These are phyloP conservation scores for Claviceps capensis DNA, from an alignment of 2,329 filamentous ascomycete species.

Conservation along the genomic window DNA sequence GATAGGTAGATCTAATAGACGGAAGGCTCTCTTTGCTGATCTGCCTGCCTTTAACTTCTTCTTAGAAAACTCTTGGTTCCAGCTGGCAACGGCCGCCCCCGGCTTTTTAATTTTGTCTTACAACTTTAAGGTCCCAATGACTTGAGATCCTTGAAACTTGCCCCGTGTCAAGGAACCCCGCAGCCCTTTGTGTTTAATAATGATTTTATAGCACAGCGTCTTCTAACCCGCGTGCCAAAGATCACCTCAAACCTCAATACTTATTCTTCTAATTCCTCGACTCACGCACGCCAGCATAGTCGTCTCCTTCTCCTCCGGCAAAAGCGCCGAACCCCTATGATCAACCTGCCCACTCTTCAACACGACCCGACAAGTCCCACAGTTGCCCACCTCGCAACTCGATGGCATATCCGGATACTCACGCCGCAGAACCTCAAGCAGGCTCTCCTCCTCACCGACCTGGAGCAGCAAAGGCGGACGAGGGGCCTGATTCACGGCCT, in stretches of 20 bases:
- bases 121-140: no score
- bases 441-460: conserved; percentile 33
- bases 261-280: conserved; percentile 34
- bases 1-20: no score
- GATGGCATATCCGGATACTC: conserved; percentile 30
- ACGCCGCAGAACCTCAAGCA: conserved; percentile 33
- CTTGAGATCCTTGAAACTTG: no score
- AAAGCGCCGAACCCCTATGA: conserved; percentile 34
- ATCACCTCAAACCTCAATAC: conserved; percentile 26
- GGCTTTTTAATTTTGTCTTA: no score
- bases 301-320: conserved; percentile 28
- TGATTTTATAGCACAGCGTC: no score
- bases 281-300: conserved; percentile 39
- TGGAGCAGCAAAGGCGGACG: conserved; percentile 20
- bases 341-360: conserved; percentile 30
- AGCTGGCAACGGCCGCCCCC: no score
- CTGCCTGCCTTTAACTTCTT: no score
- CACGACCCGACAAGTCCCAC: conserved; percentile 35
- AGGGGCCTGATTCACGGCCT: conserved; percentile 10
- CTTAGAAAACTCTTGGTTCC: no score
- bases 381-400: conserved; percentile 41
- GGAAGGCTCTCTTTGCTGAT: no score
- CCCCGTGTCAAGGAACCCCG: no score
- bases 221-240: background rate
- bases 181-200: no score